Percentiles rank a stretch among this genome's conserved stretches.
These are phyloP conservation scores for Sapria himalayana DNA, from an alignment of 345 rosid species.

Conservation along the genomic window DNA sequence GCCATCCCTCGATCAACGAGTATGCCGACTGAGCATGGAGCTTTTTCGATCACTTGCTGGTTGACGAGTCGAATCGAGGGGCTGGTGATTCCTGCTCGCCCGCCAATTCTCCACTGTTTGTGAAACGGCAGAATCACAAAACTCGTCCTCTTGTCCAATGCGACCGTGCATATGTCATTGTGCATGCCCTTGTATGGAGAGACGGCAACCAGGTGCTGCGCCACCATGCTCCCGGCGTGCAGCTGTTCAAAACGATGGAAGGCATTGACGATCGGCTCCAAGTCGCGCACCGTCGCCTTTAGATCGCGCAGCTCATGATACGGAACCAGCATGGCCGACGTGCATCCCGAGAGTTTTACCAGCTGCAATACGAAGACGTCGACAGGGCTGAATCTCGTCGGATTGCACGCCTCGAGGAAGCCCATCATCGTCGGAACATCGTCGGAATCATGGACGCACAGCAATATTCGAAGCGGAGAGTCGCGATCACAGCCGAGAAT, in stretches of 20 bases:
- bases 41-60: conserved; percentile 22
- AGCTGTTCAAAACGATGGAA: conserved; percentile 22
- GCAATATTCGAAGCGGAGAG: conserved; percentile 26
- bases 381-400: conserved; percentile 12
- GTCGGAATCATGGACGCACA: conserved; percentile 20
- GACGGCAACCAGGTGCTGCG: conserved; percentile 24
- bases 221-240: conserved; percentile 13
- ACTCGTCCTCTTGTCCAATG: conserved; percentile 26
- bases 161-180: conserved; percentile 32
- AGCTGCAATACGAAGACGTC: conserved; percentile 15
- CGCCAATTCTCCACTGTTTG: conserved; percentile 19
- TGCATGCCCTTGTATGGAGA: conserved; percentile 29
- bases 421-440: conserved; percentile 6
- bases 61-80: conserved; percentile 14
- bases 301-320: conserved; percentile 4
- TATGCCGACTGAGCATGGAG: conserved; percentile 29
- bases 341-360: conserved; percentile 15
- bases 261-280: conserved; percentile 15
- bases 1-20: conserved; percentile 19
- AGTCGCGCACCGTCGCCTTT: neutral
- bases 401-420: conserved; percentile 15
- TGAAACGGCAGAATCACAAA: conserved; percentile 28
- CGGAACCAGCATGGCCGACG: conserved; percentile 15
- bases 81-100: conserved; percentile 13
- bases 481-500: conserved; percentile 15